These are phyloP conservation scores for Paracamarosporium sp. DNA, from an alignment of 2,329 filamentous ascomycete genomes.

Conservation along the genomic window DNA sequence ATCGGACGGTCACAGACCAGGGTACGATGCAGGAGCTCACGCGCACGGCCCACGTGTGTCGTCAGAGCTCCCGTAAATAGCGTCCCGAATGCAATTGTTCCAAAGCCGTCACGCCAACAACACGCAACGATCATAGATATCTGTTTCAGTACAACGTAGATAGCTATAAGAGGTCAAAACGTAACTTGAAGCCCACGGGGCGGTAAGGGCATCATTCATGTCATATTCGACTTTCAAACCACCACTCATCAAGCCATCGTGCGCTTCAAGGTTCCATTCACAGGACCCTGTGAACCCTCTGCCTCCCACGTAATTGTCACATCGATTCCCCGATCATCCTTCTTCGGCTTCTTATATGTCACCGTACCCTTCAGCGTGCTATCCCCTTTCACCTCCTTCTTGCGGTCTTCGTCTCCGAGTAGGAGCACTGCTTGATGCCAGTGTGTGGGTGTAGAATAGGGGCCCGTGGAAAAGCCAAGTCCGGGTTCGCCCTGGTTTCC, in stretches of 20 bases:
- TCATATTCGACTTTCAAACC: too few relatives aligned
- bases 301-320: constrained; percentile 49
- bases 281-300: constrained; percentile 31
- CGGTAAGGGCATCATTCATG: not conserved
- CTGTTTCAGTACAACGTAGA: too few relatives aligned
- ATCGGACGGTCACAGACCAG: constrained; percentile 1
- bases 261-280: constrained; percentile 40
- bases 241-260: constrained; percentile 30
- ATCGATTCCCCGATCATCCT: constrained; percentile 48
- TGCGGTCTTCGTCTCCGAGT: constrained; percentile 64
- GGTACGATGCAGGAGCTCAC: constrained; percentile 28
- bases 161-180: too few relatives aligned
- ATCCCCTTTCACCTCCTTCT: constrained; percentile 58
- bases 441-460: constrained; percentile 77
- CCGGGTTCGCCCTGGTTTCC: constrained; percentile 60
- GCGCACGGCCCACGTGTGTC: constrained; percentile 42
- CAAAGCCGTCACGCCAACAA: too few relatives aligned
- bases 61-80: constrained; percentile 5
- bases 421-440: constrained; percentile 87
- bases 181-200: too few relatives aligned
- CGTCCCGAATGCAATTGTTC: too few relatives aligned
- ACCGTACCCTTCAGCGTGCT: constrained; percentile 70
- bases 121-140: too few relatives aligned
- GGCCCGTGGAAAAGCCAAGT: constrained; percentile 89
- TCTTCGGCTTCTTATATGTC: constrained; percentile 69